Evolutionary conservation across 2,329 filamentous ascomycete genomes (phyloP).

Genomic region (Aspergillus intermedius): DNA sequence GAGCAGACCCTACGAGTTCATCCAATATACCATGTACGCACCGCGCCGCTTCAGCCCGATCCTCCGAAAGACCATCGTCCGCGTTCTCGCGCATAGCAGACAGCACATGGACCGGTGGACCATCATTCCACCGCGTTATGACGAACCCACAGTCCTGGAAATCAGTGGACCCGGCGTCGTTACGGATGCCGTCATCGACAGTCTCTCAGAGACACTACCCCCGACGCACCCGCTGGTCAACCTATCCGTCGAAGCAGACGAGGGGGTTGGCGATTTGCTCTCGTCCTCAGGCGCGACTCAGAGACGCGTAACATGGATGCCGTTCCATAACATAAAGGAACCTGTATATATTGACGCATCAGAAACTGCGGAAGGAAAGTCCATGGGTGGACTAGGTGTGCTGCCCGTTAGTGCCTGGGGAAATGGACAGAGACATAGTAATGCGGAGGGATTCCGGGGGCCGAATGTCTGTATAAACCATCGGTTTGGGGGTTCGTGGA

Average conservation of each 20-base stretch:
- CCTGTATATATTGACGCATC: conserved; percentile 20
- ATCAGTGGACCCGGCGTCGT: conserved; percentile 30
- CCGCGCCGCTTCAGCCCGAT: conserved; percentile 30
- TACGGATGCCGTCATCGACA: conserved; percentile 28
- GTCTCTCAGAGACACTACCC: conserved; percentile 22
- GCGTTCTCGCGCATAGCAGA: conserved; percentile 26
- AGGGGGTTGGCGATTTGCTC: conserved; percentile 15
- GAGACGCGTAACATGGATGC: conserved; percentile 28
- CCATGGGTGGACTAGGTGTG: conserved; percentile 78
- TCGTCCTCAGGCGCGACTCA: background rate
- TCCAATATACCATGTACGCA: conserved; percentile 31
- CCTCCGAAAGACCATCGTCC: conserved; percentile 24
- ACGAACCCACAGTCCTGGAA: conserved; percentile 23
- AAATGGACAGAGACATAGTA: conserved; percentile 31
- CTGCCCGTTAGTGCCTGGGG: conserved; percentile 64
- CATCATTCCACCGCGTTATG: conserved; percentile 14
- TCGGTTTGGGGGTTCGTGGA: conserved; percentile 28
- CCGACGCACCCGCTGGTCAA: conserved; percentile 18
- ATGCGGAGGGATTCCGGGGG: conserved; percentile 10
- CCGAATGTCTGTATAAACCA: conserved; percentile 29
- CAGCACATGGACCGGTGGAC: conserved; percentile 15
- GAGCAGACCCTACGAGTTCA: conserved; percentile 27
- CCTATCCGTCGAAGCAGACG: conserved; percentile 18
- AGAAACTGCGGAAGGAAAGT: conserved; percentile 40
- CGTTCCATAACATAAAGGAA: conserved; percentile 22